A percentile compares a stretch with the other conserved stretches of the same genome.
Conservation (phyloP, 108 stramenopile genomes). For the Fragilaria radians region DNA sequence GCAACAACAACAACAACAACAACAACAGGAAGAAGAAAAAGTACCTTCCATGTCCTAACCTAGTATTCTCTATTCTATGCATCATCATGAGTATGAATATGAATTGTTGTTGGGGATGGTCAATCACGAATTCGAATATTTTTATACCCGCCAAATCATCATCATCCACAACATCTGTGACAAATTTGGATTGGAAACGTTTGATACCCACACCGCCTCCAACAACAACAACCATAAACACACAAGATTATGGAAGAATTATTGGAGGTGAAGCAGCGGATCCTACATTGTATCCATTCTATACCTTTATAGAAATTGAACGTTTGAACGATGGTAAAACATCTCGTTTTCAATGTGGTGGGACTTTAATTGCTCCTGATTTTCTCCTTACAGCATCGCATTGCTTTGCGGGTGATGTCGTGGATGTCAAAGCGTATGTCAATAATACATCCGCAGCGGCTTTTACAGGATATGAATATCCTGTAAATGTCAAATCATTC, state of each 20-base stretch:
- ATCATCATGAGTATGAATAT: too few relatives aligned
- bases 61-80: too few relatives aligned
- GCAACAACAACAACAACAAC: too few relatives aligned
- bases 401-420: slow-evolving; percentile 21
- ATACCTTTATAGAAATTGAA: background rate
- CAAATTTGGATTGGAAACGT: too few relatives aligned
- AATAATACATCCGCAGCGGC: background rate
- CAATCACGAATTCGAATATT: too few relatives aligned
- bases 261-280: background rate
- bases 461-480: background rate
- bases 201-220: too few relatives aligned
- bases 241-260: background rate
- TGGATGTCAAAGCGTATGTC: background rate
- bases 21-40: too few relatives aligned
- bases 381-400: slow-evolving; percentile 64
- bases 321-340: background rate
- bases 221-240: background rate
- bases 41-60: too few relatives aligned
- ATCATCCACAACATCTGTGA: too few relatives aligned
- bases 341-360: slow-evolving; percentile 31
- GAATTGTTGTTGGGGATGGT: too few relatives aligned
- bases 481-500: background rate
- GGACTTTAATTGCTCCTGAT: slow-evolving; percentile 57
- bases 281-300: background rate
- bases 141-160: too few relatives aligned